These are phyloP conservation scores for Helicostylum pulchrum DNA, from an alignment of 192 early-diverging fungal genomes.

Conservation along the genomic window DNA sequence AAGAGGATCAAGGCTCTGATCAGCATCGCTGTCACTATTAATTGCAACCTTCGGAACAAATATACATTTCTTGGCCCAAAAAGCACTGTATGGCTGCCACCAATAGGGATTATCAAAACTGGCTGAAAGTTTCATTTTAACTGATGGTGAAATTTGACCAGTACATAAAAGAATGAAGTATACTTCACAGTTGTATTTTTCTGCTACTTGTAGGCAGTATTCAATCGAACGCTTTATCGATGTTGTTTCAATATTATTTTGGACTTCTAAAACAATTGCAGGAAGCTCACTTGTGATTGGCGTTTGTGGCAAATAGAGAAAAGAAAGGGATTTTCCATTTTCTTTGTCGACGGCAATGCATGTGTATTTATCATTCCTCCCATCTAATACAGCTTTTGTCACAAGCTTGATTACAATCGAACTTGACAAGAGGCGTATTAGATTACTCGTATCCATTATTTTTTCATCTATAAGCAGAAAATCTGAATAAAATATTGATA, in stretches of 20 bases:
- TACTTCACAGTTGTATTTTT: neutral
- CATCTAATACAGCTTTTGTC: conserved; percentile 7
- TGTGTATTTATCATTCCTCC: neutral
- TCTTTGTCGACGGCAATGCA: neutral
- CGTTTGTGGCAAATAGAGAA: conserved; percentile 9
- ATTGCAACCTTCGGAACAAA: neutral
- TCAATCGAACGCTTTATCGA: conserved; percentile 8
- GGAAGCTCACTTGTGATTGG: neutral
- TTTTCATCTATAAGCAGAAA: too few relatives aligned
- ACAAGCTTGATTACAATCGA: conserved; percentile 7
- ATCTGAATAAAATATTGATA: too few relatives aligned
- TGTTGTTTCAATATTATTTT: conserved; percentile 3
- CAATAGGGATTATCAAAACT: neutral
- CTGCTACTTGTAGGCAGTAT: conserved; percentile 2
- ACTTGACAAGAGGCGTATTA: neutral
- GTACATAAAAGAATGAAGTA: conserved; percentile 10
- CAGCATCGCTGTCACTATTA: neutral
- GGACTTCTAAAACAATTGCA: conserved; percentile 9
- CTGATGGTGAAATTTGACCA: conserved; percentile 5
- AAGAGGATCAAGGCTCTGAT: neutral
- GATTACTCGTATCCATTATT: too few relatives aligned
- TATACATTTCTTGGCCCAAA: conserved; percentile 1
- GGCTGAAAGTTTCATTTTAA: conserved; percentile 5
- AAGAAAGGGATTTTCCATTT: neutral
- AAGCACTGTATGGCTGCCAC: neutral